Base-by-base conservation (phyloP, 768 basidiomycete genomes). In the Suillus fuscotomentosus region DNA sequence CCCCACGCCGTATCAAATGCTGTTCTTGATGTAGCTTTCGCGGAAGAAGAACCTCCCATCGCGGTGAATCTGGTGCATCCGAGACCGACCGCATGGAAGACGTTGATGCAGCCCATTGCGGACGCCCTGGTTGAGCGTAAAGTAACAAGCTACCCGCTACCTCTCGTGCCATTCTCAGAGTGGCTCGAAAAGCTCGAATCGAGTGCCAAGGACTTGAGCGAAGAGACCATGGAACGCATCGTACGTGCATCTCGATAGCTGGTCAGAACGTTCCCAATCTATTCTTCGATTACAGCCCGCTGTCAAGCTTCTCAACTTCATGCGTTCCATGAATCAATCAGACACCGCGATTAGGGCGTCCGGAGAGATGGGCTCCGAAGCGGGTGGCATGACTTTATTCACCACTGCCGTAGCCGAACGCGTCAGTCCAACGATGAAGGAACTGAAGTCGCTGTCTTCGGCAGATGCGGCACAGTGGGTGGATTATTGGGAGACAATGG, bases 401-500 rank as follows among this genome's bases (percentile, higher is more conserved):
- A 48, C 72, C 0, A 76, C 72, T 0, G 63, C 60, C 10, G 76
- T 75, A 60, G 68, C 72, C 0, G 71, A 70, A 24, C 60, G 55
- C 0, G 43, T 75, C 53, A 82, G 79, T 62, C 48, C 63, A 38
- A 74, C 73, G 2, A 71, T 81, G 68, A 70, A 64, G 41, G 57
- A 57, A 3, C 61, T 77, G 22, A 63, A 70, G 36, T 43, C 66
- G 5, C 57, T 79, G 7, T 68, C 62, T 4, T 64, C 55, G 5
- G 57, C 59, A 3, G 70, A 77, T 57, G 76, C 68, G 5, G 61
- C 61, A 6, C 54, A 63, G 43, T 80, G 79, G 79, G 67, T 79
- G 17, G 68, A 65, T 34, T 80, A 80, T 63, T 80, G 79, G 79
- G 71, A 67, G 53, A 63, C 39, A 10, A 43, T 65, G 42, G 70